Conservation (phyloP, 306 rosid genomes). For the Styphnolobium japonicum region DNA sequence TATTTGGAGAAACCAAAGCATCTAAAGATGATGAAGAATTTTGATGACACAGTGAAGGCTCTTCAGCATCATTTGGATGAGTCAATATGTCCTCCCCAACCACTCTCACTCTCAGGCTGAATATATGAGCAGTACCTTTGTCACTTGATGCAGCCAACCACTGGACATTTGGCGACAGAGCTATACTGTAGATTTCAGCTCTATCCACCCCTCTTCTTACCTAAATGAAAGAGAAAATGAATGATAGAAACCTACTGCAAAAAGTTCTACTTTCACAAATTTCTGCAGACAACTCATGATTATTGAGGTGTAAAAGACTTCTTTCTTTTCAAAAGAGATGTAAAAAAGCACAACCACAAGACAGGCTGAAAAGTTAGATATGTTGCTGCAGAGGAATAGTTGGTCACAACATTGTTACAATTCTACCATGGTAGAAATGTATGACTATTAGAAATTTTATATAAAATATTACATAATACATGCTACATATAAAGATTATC, state of each 20-base stretch:
- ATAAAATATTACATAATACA: no score
- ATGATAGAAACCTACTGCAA: background rate
- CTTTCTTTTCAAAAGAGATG: background rate
- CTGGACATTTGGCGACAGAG: conserved; percentile 82
- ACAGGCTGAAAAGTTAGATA: background rate
- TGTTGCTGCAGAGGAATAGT: no score
- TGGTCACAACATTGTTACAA: no score
- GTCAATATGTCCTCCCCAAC: conserved; percentile 54
- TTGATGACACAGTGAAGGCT: conserved; percentile 58
- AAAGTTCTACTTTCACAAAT: background rate
- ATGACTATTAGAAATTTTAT: no score
- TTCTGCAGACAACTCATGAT: background rate
- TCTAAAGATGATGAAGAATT: conserved; percentile 77
- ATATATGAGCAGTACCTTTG: conserved; percentile 88
- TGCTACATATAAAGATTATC: no score
- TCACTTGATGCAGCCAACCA: conserved; percentile 97
- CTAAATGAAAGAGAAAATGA: conserved; percentile 33
- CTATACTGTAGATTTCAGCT: conserved; percentile 86
- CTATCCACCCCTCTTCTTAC: conserved; percentile 92
- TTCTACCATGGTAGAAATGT: no score
- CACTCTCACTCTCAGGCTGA: conserved; percentile 85
- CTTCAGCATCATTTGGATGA: conserved; percentile 43
- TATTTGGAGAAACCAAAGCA: conserved; percentile 66
- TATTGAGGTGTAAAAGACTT: background rate
- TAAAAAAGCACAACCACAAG: background rate